Percentiles rank a stretch among this genome's conserved stretches.
phyloP scores from a whole-genome alignment of 345 rosid genomes.

The Camelina neglecta region DNA sequence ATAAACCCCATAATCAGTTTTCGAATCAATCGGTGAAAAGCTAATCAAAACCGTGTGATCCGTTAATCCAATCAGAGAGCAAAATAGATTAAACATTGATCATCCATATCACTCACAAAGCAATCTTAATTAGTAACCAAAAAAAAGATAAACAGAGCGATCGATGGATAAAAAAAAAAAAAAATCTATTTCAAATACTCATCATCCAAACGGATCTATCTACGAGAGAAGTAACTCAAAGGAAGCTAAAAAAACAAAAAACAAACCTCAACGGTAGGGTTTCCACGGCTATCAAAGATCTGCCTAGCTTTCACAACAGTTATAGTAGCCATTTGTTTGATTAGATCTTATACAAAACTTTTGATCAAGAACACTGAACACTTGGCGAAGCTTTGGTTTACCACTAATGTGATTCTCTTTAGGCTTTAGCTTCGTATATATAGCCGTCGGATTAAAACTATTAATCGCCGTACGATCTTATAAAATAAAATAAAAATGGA shows the following conservation, averaged over 20 bases:
- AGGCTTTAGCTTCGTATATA: conserved; percentile 12
- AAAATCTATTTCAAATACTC: no score
- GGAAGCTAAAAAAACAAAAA: background rate
- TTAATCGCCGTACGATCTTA: conserved; percentile 17
- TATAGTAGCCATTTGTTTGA: conserved; percentile 59
- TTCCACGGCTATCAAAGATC: conserved; percentile 98
- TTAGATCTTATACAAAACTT: background rate
- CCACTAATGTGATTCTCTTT: background rate
- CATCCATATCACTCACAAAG: conserved; percentile 4
- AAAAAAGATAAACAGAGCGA: no score
- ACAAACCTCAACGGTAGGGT: conserved; percentile 90
- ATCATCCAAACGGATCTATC: no score
- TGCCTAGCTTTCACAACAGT: conserved; percentile 74
- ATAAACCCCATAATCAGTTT: background rate
- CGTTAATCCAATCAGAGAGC: background rate
- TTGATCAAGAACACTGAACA: background rate
- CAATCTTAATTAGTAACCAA: background rate
- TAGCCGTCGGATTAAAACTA: conserved; percentile 27
- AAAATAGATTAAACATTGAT: background rate
- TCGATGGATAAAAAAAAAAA: no score
- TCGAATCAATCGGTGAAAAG: no score
- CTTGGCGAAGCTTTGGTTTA: background rate
- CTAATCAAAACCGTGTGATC: no score
- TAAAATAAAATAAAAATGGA: background rate
- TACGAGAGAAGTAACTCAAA: background rate